Evolutionary conservation across 2,329 filamentous ascomycete species (phyloP), one percentile per base, ranked within the genome.

Genomic region (Davidsoniella australis): DNA sequence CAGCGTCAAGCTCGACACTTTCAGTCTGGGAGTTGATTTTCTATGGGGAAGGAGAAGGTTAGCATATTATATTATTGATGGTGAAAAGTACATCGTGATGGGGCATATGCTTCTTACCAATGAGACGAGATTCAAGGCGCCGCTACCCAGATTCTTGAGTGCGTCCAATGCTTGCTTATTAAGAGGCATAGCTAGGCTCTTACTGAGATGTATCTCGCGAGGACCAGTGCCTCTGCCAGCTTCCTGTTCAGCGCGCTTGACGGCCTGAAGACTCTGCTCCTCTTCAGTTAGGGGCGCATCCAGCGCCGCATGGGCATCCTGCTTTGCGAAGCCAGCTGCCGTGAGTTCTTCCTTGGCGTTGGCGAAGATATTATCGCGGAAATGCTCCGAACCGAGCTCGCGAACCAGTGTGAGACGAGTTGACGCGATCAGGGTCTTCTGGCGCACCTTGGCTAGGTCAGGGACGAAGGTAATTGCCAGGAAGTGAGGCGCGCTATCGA

Each of bases 341-440:
- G 69, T 85, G 54, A 91, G 66, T 65, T 91, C 85, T 17, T 76
- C 73, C 20, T 77, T 67, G 39, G 71, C 75, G 1, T 82, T 89
- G 9, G 73, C 76, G 60, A 88, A 86, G 40, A 89, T 69, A 20
- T 76, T 82, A 61, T 88, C 82, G 47, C 80, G 69, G 64, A 91
- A 89, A 58, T 85, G 73, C 62, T 91, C 84, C 48, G 77, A 75
- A 42, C 85, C 85, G 8, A 91, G 70, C 64, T 89, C 83, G 40
- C 84, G 75, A 45, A 81, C 74, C 1, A 91, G 71, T 0, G 83
- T 84, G 57, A 88, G 68, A 8, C 83, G 75, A 24, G 85, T 88
- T 20, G 78, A 76, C 5, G 85, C 84, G 62, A 89, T 88, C 18
- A 91, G 73, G 80, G 85, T 91, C 70, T 91, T 91, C 62, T 86